Evolutionary conservation across 371 early-diverging fungal species (phyloP).

Genomic region (Mucor racemosus): DNA sequence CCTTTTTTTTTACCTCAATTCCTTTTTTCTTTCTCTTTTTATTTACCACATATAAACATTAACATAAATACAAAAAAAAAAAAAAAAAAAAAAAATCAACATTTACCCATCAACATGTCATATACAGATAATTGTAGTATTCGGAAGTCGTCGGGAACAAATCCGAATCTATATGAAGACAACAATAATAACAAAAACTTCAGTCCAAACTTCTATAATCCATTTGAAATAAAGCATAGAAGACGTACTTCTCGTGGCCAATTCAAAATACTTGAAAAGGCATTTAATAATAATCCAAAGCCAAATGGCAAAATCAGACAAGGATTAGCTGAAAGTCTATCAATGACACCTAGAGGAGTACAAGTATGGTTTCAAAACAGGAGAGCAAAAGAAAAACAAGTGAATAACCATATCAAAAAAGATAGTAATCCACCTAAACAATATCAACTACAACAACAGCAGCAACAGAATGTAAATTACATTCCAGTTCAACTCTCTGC

Average conservation of each 20-base stretch:
- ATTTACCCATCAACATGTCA: background rate
- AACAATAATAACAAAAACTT: conserved; percentile 15
- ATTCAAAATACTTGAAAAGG: conserved; percentile 62
- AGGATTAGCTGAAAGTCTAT: conserved; percentile 66
- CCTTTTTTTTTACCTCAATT: background rate
- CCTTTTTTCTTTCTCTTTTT: background rate
- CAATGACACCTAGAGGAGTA: conserved; percentile 81
- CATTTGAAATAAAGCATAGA: conserved; percentile 56
- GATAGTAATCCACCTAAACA: background rate
- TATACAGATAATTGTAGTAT: background rate
- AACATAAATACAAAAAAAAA: background rate
- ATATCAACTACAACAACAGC: background rate
- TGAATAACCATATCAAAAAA: conserved; percentile 25
- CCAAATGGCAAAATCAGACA: conserved; percentile 78
- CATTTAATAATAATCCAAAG: conserved; percentile 60
- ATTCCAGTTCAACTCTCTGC: conserved; percentile 5
- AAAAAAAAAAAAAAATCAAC: background rate
- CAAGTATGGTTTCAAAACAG: conserved; percentile 96
- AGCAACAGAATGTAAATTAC: background rate
- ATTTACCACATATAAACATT: no score
- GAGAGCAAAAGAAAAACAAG: conserved; percentile 73
- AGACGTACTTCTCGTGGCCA: conserved; percentile 67
- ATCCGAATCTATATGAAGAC: background rate
- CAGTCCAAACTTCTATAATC: conserved; percentile 39
- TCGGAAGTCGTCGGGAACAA: background rate